Conservation (phyloP, 169 alveolate genomes). For the Babesia bigemina region DNA sequence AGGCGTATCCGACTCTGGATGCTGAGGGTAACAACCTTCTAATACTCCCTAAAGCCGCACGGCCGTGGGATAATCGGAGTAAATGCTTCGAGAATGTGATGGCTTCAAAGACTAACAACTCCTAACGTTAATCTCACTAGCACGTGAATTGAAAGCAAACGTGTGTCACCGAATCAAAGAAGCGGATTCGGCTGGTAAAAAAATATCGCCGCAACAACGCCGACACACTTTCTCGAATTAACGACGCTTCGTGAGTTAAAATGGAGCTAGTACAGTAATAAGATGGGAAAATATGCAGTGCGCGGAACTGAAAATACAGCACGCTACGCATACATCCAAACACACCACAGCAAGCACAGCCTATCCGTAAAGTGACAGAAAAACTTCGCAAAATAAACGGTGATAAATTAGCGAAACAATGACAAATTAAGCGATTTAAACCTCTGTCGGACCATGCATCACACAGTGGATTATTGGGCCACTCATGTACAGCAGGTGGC, state of each 20-base stretch:
- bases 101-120: constrained; percentile 15
- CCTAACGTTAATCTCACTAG: constrained; percentile 11
- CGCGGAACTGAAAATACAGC: neutral
- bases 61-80: neutral
- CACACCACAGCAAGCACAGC: constrained; percentile 17
- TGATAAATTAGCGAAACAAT: neutral
- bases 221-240: neutral
- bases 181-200: neutral
- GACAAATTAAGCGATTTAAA: neutral
- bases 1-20: too few relatives aligned
- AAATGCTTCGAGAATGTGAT: neutral
- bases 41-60: neutral
- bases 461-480: constrained; percentile 19
- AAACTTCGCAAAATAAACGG: neutral
- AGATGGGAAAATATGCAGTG: constrained; percentile 10
- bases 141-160: constrained; percentile 18
- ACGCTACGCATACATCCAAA: constrained; percentile 13
- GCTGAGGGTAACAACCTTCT: neutral
- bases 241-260: constrained; percentile 32
- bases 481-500: constrained; percentile 16
- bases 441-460: constrained; percentile 7
- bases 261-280: constrained; percentile 23
- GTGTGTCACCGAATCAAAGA: constrained; percentile 12
- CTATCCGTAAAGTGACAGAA: constrained; percentile 3
- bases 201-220: neutral